Evolutionary conservation across 805 yeast species (phyloP).

Genomic region (Jamesozyma jinghongensis): DNA sequence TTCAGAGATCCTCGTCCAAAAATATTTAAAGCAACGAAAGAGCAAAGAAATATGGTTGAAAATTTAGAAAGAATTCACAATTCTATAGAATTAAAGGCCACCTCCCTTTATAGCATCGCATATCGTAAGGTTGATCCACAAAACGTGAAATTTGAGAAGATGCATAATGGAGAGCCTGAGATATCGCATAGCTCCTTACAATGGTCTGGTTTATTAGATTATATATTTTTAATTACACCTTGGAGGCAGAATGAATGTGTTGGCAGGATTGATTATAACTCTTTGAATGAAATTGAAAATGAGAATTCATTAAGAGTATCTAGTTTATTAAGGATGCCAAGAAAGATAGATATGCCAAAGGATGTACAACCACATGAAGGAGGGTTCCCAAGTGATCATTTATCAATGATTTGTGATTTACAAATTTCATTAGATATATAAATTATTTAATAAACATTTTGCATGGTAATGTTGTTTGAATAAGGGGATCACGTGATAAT

Average conservation of each 20-base stretch:
- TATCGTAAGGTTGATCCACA: slow-evolving; percentile 54
- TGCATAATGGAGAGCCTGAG: slow-evolving; percentile 56
- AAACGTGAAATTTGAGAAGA: slow-evolving; percentile 54
- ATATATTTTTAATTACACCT: slow-evolving; percentile 53
- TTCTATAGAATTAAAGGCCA: slow-evolving; percentile 44
- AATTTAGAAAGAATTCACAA: slow-evolving; percentile 49
- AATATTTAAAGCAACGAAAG: slow-evolving; percentile 36
- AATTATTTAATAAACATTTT: too few relatives aligned
- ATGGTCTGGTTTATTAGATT: slow-evolving; percentile 83
- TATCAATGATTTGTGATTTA: slow-evolving; percentile 68
- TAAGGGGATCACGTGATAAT: too few relatives aligned
- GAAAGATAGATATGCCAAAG: slow-evolving; percentile 61
- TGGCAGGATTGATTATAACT: slow-evolving; percentile 26
- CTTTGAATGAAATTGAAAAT: slow-evolving; percentile 34
- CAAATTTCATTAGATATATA: background rate
- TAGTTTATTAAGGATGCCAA: slow-evolving; percentile 59
- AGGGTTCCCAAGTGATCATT: slow-evolving; percentile 83
- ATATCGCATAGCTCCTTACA: slow-evolving; percentile 88
- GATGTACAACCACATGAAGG: slow-evolving; percentile 78
- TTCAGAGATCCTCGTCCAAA: slow-evolving; percentile 51
- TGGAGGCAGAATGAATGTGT: slow-evolving; percentile 35
- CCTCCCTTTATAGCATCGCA: slow-evolving; percentile 62
- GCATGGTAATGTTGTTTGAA: too few relatives aligned
- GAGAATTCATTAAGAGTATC: slow-evolving; percentile 38
- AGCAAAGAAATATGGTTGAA: slow-evolving; percentile 36